Conservation (phyloP, 768 basidiomycete species). For the Lactarius deliciosus region DNA sequence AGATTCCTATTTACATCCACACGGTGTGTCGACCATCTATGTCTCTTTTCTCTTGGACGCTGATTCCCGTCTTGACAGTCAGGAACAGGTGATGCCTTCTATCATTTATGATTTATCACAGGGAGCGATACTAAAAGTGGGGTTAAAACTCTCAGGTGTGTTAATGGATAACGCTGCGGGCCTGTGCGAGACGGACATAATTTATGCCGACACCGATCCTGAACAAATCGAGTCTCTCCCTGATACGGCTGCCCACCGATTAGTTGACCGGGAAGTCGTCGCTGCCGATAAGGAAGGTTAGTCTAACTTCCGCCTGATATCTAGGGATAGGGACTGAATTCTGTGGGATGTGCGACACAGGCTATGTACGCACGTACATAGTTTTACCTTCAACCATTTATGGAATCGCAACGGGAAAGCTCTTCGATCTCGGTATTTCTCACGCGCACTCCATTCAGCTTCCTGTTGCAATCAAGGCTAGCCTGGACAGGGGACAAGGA, state of each 20-base stretch:
- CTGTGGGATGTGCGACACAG: too few relatives aligned
- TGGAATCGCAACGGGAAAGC: too few relatives aligned
- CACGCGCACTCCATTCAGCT: too few relatives aligned
- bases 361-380: too few relatives aligned
- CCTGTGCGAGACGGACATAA: constrained; percentile 37
- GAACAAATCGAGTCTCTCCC: constrained; percentile 48
- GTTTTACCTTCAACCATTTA: too few relatives aligned
- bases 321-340: too few relatives aligned
- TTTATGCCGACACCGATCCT: constrained; percentile 52
- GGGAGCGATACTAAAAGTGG: background rate
- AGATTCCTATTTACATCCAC: too few relatives aligned
- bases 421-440: too few relatives aligned
- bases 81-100: constrained; percentile 13
- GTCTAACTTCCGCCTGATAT: background rate
- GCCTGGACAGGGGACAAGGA: too few relatives aligned
- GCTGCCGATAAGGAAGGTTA: constrained; percentile 50
- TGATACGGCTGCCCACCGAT: constrained; percentile 46
- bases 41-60: background rate
- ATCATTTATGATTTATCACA: too few relatives aligned
- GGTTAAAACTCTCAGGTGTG: constrained; percentile 34
- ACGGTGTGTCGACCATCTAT: constrained; percentile 27
- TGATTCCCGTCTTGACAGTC: constrained; percentile 23
- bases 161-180: constrained; percentile 48
- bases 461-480: too few relatives aligned
- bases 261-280: constrained; percentile 49